Percentiles rank a stretch among this genome's conserved stretches.
These are phyloP conservation scores for Graphium sp. DNA, from an alignment of 2,329 filamentous ascomycete species.

Conservation along the genomic window DNA sequence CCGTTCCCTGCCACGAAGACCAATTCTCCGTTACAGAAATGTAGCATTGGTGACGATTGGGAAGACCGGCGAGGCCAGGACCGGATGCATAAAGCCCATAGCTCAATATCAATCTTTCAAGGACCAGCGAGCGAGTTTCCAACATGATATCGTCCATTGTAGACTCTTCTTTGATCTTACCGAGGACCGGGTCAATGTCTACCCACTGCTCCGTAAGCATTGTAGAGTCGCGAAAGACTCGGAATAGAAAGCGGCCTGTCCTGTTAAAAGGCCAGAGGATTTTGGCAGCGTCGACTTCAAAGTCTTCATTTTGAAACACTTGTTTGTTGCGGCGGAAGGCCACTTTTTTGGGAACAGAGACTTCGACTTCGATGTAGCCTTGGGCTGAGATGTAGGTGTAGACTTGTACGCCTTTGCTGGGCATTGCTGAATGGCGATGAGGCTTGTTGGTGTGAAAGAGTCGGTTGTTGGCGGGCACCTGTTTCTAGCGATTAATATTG, in stretches of 20 bases:
- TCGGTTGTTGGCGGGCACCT: too few species aligned
- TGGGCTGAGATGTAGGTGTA: conserved; percentile 20
- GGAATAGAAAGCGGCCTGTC: conserved; percentile 24
- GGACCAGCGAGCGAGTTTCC: conserved; percentile 13
- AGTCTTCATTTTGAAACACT: conserved; percentile 17
- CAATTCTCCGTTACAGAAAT: conserved; percentile 25
- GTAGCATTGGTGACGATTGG: conserved; percentile 24
- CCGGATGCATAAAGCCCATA: conserved; percentile 33
- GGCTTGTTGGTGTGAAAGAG: too few species aligned
- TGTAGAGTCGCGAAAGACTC: conserved; percentile 18
- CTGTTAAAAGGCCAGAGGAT: conserved; percentile 23
- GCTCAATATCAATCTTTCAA: conserved; percentile 19
- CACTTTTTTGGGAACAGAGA: conserved; percentile 21
- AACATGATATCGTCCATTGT: conserved; percentile 16
- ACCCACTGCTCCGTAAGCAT: conserved; percentile 24
- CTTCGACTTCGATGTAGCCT: conserved; percentile 20
- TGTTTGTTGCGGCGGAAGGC: conserved; percentile 15
- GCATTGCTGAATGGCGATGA: too few species aligned
- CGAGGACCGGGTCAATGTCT: conserved; percentile 26
- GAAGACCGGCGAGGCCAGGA: conserved; percentile 20
- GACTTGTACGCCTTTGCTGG: conserved; percentile 20
- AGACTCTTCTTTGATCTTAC: conserved; percentile 18
- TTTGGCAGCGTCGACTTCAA: conserved; percentile 26
- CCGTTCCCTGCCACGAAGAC: conserved; percentile 22
- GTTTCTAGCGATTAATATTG: too few species aligned